phyloP scores from a whole-genome alignment of 352 stramenopile species.

The Phytophthora rubi region DNA sequence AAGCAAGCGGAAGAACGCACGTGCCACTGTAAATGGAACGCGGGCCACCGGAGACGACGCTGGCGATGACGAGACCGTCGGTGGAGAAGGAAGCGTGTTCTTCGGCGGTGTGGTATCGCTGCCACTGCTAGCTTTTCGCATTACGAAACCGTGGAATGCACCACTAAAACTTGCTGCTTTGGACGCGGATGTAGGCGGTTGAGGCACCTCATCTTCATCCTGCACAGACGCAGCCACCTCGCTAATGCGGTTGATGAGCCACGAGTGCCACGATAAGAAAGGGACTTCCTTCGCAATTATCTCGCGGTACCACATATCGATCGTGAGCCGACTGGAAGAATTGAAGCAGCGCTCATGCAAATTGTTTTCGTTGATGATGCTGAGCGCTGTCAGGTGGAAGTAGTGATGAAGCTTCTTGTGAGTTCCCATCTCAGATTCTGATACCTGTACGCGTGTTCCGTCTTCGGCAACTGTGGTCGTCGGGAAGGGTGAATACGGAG shows the following conservation, averaged over 20 bases:
- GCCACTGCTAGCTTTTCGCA: constrained; percentile 26
- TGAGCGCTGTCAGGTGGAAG: constrained; percentile 86
- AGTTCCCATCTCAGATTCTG: constrained; percentile 67
- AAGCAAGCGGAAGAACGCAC: constrained; percentile 73
- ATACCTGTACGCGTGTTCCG: constrained; percentile 44
- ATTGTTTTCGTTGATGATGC: constrained; percentile 89
- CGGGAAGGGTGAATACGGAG: constrained; percentile 48
- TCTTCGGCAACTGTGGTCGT: constrained; percentile 40
- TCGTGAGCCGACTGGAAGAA: constrained; percentile 83
- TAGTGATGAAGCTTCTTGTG: constrained; percentile 89
- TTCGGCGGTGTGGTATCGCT: constrained; percentile 17
- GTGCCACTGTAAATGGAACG: constrained; percentile 70
- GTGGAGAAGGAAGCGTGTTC: constrained; percentile 29
- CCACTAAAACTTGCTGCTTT: constrained; percentile 15
- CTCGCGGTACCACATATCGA: constrained; percentile 87
- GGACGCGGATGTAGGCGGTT: constrained; percentile 9
- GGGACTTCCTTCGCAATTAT: constrained; percentile 70
- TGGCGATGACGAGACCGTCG: constrained; percentile 30
- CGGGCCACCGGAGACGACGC: constrained; percentile 34
- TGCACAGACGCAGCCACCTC: constrained; percentile 60
- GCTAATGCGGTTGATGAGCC: constrained; percentile 86
- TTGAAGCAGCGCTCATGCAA: constrained; percentile 80
- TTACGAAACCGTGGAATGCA: constrained; percentile 36
- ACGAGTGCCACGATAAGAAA: constrained; percentile 83
- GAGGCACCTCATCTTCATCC: constrained; percentile 33